Conservation (phyloP, 2,329 filamentous ascomycete species). For the Microdochium trichocladiopsis region DNA sequence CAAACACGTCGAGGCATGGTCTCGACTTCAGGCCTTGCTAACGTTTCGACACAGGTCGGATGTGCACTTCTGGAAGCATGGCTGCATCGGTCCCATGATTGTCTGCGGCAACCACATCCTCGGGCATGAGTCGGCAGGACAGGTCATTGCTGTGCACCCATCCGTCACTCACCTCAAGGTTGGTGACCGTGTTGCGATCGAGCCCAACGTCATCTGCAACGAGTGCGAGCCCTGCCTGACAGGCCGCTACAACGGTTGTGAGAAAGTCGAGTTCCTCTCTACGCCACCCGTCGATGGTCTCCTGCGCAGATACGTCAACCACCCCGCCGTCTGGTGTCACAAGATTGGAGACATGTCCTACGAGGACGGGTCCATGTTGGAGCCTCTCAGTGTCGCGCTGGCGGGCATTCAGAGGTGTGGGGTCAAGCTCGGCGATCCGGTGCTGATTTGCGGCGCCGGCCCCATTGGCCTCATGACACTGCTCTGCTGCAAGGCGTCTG, state of each 20-base stretch:
- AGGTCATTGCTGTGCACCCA: constrained; percentile 73
- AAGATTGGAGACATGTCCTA: constrained; percentile 90
- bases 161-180: constrained; percentile 71
- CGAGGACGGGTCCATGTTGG: constrained; percentile 84
- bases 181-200: constrained; percentile 87
- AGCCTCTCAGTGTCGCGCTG: constrained; percentile 83
- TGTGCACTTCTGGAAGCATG: constrained; percentile 95
- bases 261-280: constrained; percentile 76
- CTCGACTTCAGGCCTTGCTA: constrained; percentile 1
- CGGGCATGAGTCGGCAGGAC: constrained; percentile 87
- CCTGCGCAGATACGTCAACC: constrained; percentile 87
- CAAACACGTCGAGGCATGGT: neutral
- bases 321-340: constrained; percentile 91
- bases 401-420: constrained; percentile 80
- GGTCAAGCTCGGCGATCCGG: constrained; percentile 76
- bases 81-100: constrained; percentile 94
- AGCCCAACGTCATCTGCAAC: constrained; percentile 90
- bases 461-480: constrained; percentile 90
- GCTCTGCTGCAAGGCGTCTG: constrained; percentile 76
- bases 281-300: constrained; percentile 86
- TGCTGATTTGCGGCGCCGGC: constrained; percentile 85
- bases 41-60: constrained; percentile 57
- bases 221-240: constrained; percentile 86
- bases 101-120: constrained; percentile 84
- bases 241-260: constrained; percentile 93